Evolutionary conservation across 2,329 filamentous ascomycete genomes (phyloP), one percentile per base, ranked within the genome.

Genomic region (Fonsecaea multimorphosa): DNA sequence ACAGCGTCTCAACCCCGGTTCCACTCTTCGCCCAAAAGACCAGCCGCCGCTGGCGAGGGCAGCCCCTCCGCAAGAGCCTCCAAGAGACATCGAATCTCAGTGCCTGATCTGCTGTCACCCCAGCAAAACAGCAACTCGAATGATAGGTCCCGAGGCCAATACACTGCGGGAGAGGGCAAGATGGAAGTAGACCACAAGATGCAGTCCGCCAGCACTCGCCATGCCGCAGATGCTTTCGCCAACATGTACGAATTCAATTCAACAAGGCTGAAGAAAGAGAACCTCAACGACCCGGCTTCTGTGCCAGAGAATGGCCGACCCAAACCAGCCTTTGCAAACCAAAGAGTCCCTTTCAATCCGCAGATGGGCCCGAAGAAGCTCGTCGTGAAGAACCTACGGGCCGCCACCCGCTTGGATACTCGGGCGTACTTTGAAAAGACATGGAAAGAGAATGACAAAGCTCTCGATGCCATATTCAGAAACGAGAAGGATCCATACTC

Each of bases 371-470:
- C 92, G 22, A 93, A 90, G 82, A 93, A 90, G 78, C 85, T 99
- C 53, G 86, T 94, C n/a, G 91, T 99, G 73, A 97, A 97, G 85
- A 98, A 97, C 76, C 85, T 97, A 69, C 88, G 90, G 65, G 84
- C 86, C 1, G 84, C 84, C 19, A 80, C 85, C n/a, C 84, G 85
- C 64, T 82, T 86, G 61, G 87, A 92, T 72, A 86, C 91, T 22
- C 87, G 91, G 68, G 84, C 87, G 69, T 98, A 97, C 80, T 92
- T 96, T 72, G 83, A 88, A 46, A 87, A 88, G 73, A 89, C 88
- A 2, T 91, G 90, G 87, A 79, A 81, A 46, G 90, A 96, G 75
- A 82, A 98, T 5, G 87, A 91, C 64, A 82, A 83, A 38, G 92
- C 92, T 1, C 79, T 99, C 60, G 82, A 84, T 11, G 86, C 88